Evolutionary conservation across 2,329 filamentous ascomycete genomes (phyloP).

Genomic region (Epichloe gansuensis): DNA sequence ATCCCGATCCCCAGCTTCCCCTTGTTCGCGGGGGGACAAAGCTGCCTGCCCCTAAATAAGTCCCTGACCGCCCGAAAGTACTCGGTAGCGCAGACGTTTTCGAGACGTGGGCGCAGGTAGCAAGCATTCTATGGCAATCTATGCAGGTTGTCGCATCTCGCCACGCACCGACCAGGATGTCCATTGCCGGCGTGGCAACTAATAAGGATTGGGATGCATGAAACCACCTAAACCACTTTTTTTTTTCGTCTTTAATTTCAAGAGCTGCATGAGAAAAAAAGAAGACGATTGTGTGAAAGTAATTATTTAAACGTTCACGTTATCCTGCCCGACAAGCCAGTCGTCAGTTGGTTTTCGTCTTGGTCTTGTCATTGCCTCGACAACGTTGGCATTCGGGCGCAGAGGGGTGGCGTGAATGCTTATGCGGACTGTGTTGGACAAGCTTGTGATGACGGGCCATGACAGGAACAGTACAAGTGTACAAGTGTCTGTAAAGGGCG

Average conservation of each 20-base stretch:
- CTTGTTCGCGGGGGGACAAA: too few species aligned
- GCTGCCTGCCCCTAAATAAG: too few species aligned
- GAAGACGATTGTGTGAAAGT: too few species aligned
- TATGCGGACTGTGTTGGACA: slow-evolving; percentile 39
- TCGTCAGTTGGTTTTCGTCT: slow-evolving; percentile 10
- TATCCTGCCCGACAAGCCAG: too few species aligned
- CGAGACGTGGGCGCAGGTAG: not conserved
- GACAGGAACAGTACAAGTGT: slow-evolving; percentile 46
- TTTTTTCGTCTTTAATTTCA: too few species aligned
- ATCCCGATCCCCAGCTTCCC: too few species aligned
- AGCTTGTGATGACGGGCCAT: slow-evolving; percentile 54
- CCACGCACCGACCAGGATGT: not conserved
- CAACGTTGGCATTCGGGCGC: slow-evolving; percentile 26
- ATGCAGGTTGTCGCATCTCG: not conserved
- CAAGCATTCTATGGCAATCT: not conserved
- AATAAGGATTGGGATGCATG: too few species aligned
- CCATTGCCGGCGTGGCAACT: not conserved
- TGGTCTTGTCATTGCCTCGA: slow-evolving; percentile 17
- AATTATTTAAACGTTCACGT: too few species aligned
- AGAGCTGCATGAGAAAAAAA: too few species aligned
- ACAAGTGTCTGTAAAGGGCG: slow-evolving; percentile 35
- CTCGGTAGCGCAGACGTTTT: not conserved
- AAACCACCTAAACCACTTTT: too few species aligned
- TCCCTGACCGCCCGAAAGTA: too few species aligned
- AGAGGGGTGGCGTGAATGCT: slow-evolving; percentile 32